These are phyloP conservation scores for Colletotrichum costaricense DNA, from an alignment of 2,329 filamentous ascomycete species.

Conservation along the genomic window DNA sequence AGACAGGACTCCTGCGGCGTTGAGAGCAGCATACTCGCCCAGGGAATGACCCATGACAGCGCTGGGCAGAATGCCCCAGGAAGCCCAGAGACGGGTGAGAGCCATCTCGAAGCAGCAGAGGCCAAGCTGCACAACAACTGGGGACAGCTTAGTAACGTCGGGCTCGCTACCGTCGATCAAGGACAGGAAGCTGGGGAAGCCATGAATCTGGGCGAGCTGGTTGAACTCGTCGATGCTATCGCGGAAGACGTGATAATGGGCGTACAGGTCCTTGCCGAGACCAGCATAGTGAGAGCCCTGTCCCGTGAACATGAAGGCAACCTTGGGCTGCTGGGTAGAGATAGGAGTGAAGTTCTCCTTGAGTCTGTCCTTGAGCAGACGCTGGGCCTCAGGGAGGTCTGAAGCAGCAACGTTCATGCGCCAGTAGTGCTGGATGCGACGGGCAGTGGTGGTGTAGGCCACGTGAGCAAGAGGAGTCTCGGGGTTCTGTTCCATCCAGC, in stretches of 20 bases:
- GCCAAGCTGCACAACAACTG: slow-evolving; percentile 64
- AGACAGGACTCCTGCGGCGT: slow-evolving; percentile 77
- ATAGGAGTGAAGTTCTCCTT: slow-evolving; percentile 57
- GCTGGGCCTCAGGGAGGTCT: slow-evolving; percentile 54
- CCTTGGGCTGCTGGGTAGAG: slow-evolving; percentile 55
- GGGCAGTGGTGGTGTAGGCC: slow-evolving; percentile 76
- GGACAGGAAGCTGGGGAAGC: slow-evolving; percentile 67
- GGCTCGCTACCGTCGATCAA: slow-evolving; percentile 54
- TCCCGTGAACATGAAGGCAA: slow-evolving; percentile 66
- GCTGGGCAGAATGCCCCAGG: slow-evolving; percentile 65
- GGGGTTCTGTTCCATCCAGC: slow-evolving; percentile 63
- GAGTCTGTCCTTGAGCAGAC: slow-evolving; percentile 53
- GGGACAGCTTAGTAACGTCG: slow-evolving; percentile 58
- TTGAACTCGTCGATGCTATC: slow-evolving; percentile 68
- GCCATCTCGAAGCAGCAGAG: slow-evolving; percentile 69
- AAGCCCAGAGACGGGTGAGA: slow-evolving; percentile 65
- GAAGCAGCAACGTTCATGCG: slow-evolving; percentile 57
- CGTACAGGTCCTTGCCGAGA: slow-evolving; percentile 63
- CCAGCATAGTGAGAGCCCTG: slow-evolving; percentile 67
- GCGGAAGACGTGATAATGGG: slow-evolving; percentile 59
- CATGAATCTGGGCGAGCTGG: slow-evolving; percentile 59
- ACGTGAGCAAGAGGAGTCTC: slow-evolving; percentile 66
- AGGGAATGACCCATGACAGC: slow-evolving; percentile 72
- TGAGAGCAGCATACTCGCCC: slow-evolving; percentile 79
- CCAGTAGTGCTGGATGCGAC: slow-evolving; percentile 62